A percentile compares a stretch with the other conserved stretches of the same genome.
These are phyloP conservation scores for Staphylotrichum longicolle DNA, from an alignment of 495 filamentous ascomycete species.

Conservation along the genomic window DNA sequence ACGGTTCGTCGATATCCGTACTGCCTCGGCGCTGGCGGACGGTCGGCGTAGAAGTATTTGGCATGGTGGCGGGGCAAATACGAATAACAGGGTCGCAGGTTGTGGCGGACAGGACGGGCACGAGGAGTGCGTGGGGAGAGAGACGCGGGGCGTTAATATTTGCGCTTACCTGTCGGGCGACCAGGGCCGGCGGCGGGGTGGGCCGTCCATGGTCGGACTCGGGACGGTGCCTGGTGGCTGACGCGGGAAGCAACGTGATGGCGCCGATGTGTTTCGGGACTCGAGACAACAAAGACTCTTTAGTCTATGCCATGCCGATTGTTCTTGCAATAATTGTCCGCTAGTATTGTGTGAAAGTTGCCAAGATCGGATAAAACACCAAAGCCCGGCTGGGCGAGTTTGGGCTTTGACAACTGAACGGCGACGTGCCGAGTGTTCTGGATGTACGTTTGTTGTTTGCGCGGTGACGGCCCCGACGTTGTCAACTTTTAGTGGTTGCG, in stretches of 20 bases:
- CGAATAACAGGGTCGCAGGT: too few species aligned
- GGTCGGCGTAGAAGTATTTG: background rate
- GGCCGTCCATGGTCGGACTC: conserved; percentile 27
- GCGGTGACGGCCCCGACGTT: background rate
- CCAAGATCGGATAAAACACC: background rate
- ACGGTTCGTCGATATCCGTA: conserved; percentile 1
- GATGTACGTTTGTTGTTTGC: conserved; percentile 8
- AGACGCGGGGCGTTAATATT: background rate
- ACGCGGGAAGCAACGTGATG: background rate
- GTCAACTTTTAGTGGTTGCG: conserved; percentile 5
- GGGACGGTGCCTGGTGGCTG: background rate
- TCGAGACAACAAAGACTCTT: conserved; percentile 13
- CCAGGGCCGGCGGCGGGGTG: conserved; percentile 19
- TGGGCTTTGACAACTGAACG: background rate
- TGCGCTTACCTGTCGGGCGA: conserved; percentile 25
- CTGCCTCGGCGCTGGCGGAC: background rate
- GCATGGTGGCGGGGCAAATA: background rate
- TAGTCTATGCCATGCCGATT: conserved; percentile 16
- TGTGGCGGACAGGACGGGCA: too few species aligned
- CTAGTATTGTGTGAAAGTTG: conserved; percentile 10
- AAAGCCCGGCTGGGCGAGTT: background rate
- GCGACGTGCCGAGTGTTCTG: too few species aligned
- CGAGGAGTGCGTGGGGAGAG: background rate
- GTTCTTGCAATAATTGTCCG: background rate
- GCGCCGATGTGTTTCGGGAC: background rate